Base-by-base conservation (phyloP, 805 yeast species). In the Zygosaccharomyces siamensis region DNA sequence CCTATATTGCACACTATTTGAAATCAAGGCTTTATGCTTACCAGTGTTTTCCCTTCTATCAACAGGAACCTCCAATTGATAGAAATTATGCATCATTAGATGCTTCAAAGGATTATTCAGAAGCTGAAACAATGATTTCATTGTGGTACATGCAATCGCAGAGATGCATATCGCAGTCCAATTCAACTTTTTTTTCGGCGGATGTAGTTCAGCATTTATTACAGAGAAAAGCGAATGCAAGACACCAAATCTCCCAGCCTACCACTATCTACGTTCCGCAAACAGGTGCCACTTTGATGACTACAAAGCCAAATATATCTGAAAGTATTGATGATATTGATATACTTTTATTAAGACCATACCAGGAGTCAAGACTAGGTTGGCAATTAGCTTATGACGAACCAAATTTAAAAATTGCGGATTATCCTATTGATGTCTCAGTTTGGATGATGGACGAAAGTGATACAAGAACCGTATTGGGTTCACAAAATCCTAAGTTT, bases 371-470 rank as follows among this genome's bases (percentile, higher is more conserved):
- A 6, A 46, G 50, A 24, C 33, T 54, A 5, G 60, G 62, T 20
- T 62, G 65, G 65, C 68, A 64, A 44, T 39, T 64, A 18, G 70
- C 70, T 1, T 56, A 56, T 27, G 68, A 66, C 50, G 67, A 64
- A 43, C 70, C 68, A 14, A 59, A 52, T 46, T 45, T 65, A 32
- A 61, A 60, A 36, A 47, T 66, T 8, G 61, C 60, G 4, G 69
- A 66, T 40, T 62, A 54, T 39, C 47, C 58, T 14, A 28, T 66
- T 7, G 64, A 64, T 47, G 45, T 53, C 1, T 45, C 57, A 2
- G 61, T 61, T 1, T 61, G 62, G 62, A 40, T 43, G 33, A 39
- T 40, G 18, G 42, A 47, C 10, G 51, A 52, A n/a, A 42, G 44
- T 16, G 43, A 43, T 18, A 28, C 48, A 8, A 45, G 41, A 3